Evolutionary conservation across 2,329 filamentous ascomycete species (phyloP), one percentile per base, ranked within the genome.

Genomic region (Aureobasidium sp.): DNA sequence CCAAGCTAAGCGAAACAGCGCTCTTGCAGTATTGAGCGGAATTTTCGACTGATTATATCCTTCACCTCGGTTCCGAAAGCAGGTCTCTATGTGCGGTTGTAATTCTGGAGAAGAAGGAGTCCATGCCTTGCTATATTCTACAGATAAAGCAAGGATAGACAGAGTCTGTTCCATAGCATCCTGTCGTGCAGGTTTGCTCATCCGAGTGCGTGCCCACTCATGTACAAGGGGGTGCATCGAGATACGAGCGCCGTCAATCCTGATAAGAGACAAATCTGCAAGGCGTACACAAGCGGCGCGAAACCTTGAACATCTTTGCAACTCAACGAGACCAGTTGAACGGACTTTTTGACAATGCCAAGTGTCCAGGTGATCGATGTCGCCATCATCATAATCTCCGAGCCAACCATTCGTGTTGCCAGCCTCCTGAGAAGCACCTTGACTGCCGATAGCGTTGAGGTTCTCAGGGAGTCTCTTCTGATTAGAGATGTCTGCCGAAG

Each of bases 201-300:
- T 1, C 17, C 55, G 26, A 29, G n/a, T 58, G 13, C 29, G 55
- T 13, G 53, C 52, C 61, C 61, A 63, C 9, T 52, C 34, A 15
- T 63, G 61, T 23, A 56, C 46, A 15, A 63, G 44, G 26, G 61
- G 61, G 26, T 63, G 61, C 47, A 63, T 58, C 10, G 53, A 58
- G 9, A 59, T 46, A 3, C 0, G 39, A 7, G n/a, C 20, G 5
- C 9, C 5, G 1, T 15, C 29, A 1, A 50, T 5, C 20, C 39
- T 46, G 20, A 52, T n/a, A 4, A 63, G 42, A 10, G 44, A 55
- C 9, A 59, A 26, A 5, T 47, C 42, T 6, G n/a, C 27, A 17
- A 63, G 61, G 13, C 32, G 55, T n/a, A 13, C 9, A 10, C 20
- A 12, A 1, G 51, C 51, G 3, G 3, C 1, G 12, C 51, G 36